Conservation (phyloP, 371 early-diverging fungal genomes). For the Fennellomyces sp. region DNA sequence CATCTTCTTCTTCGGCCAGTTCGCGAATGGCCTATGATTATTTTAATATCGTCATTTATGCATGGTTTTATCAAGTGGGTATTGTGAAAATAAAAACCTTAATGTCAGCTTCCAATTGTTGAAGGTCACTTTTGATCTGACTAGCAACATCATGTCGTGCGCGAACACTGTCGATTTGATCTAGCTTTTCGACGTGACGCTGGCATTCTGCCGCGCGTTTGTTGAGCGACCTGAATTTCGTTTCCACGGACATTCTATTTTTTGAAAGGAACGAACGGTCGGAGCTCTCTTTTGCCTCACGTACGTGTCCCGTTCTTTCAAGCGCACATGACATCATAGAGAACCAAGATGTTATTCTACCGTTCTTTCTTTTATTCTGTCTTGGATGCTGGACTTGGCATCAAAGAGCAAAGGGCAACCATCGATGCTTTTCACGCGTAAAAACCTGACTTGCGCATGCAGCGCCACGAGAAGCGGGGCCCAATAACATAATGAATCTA, state of each 20-base stretch:
- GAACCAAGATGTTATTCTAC: too few species aligned
- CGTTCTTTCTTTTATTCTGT: too few species aligned
- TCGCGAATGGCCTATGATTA: conserved; percentile 46
- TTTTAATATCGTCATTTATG: neutral
- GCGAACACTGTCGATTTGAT: conserved; percentile 30
- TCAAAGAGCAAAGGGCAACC: too few species aligned
- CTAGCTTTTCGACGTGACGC: conserved; percentile 33
- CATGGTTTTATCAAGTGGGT: neutral
- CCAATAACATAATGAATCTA: too few species aligned
- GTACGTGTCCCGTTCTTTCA: too few species aligned
- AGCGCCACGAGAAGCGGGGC: too few species aligned
- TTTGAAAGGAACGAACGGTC: neutral
- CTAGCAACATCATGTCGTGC: conserved; percentile 35
- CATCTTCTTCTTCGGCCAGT: conserved; percentile 67
- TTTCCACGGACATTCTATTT: conserved; percentile 19
- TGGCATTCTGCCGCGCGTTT: conserved; percentile 46
- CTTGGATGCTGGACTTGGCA: too few species aligned
- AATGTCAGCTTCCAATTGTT: conserved; percentile 31
- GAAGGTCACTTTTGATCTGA: conserved; percentile 26
- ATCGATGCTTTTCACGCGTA: too few species aligned
- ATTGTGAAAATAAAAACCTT: conserved; percentile 17
- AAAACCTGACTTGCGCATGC: too few species aligned
- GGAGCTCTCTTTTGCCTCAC: too few species aligned
- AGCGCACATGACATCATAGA: too few species aligned
- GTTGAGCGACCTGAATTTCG: conserved; percentile 35